Percentiles rank a stretch among this genome's conserved stretches.
phyloP scores from a whole-genome alignment of 257 asterid genomes.

The Mentha longifolia region DNA sequence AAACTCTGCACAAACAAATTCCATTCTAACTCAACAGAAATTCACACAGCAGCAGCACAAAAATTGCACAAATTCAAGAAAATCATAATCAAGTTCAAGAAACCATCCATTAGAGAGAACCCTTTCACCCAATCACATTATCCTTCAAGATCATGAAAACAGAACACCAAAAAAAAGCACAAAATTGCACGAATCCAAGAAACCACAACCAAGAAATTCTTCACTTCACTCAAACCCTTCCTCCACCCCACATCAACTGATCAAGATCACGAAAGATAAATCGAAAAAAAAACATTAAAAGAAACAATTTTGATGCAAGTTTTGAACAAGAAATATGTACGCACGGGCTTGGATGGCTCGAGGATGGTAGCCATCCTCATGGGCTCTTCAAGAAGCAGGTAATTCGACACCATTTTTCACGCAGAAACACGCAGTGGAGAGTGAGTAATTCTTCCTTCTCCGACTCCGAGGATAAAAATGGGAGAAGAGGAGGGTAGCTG shows the following conservation, averaged over 20 bases:
- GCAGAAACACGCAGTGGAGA: constrained; percentile 40
- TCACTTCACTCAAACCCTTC: not conserved
- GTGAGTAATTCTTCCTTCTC: constrained; percentile 13
- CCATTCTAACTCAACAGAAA: constrained; percentile 4
- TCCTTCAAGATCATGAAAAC: constrained; percentile 5
- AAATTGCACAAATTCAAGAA: not conserved
- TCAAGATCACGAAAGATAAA: not conserved
- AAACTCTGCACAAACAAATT: constrained; percentile 51
- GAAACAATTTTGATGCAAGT: not conserved
- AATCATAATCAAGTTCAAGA: constrained; percentile 1
- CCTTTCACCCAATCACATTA: constrained; percentile 14
- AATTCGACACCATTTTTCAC: constrained; percentile 52
- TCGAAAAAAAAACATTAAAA: not conserved
- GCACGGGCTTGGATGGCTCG: constrained; percentile 59
- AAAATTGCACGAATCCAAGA: not conserved
- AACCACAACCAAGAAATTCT: not conserved
- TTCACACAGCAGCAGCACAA: not conserved
- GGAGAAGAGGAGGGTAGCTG: not conserved
- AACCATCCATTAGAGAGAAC: not conserved
- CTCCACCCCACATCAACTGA: not conserved
- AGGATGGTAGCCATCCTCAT: constrained; percentile 57
- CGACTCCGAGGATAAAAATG: constrained; percentile 11
- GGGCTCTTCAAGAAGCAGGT: constrained; percentile 61
- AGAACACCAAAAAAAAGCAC: not conserved
- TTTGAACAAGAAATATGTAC: not conserved